Evolutionary conservation across 1,284 basidiomycete genomes (phyloP).

Genomic region (Sparassis latifolia): DNA sequence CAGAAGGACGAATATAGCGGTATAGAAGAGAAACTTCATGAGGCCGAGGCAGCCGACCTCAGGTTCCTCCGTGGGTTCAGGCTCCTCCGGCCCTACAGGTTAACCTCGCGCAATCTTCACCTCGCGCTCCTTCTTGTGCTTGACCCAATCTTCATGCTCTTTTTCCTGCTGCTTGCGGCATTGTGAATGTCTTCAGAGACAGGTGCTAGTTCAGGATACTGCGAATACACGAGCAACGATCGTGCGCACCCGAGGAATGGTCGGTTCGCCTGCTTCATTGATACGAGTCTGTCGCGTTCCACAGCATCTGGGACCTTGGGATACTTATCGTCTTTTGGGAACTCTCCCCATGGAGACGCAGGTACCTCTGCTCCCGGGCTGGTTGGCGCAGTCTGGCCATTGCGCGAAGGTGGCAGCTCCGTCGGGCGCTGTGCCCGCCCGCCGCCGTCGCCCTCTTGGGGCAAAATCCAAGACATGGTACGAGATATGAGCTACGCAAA

Average conservation of each 20-base stretch:
- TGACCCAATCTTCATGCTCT: conserved; percentile 58
- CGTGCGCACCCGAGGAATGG: conserved; percentile 72
- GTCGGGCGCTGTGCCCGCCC: conserved; percentile 22
- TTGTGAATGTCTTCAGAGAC: conserved; percentile 50
- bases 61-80: conserved; percentile 59
- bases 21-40: conserved; percentile 60
- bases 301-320: conserved; percentile 48
- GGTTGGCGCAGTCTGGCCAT: conserved; percentile 11
- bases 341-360: conserved; percentile 21
- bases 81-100: conserved; percentile 62
- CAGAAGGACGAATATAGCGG: conserved; percentile 45
- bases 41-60: conserved; percentile 61
- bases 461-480: conserved; percentile 49
- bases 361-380: conserved; percentile 16
- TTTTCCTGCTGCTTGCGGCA: conserved; percentile 58
- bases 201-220: background rate
- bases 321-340: conserved; percentile 27
- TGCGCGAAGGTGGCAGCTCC: conserved; percentile 13
- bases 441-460: conserved; percentile 35
- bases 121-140: conserved; percentile 64
- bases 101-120: conserved; percentile 71
- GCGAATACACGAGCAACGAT: background rate
- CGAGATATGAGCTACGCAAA: too few relatives aligned
- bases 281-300: conserved; percentile 59
- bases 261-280: conserved; percentile 70